These are phyloP conservation scores for Globisporangium barbulae DNA, from an alignment of 352 stramenopile genomes.

Conservation along the genomic window DNA sequence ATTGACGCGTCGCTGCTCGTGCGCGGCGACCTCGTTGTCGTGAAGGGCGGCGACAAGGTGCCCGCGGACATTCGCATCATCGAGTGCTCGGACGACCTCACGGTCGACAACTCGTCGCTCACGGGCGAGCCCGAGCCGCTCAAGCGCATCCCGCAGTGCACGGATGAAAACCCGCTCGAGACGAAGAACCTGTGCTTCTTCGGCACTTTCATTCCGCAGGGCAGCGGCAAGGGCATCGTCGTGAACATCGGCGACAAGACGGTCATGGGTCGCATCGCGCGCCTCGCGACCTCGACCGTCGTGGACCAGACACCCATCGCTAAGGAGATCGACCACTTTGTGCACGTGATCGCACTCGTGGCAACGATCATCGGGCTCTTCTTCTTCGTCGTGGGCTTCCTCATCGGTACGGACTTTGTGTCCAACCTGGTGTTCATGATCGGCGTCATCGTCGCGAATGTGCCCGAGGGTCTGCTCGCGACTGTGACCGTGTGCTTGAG, in stretches of 20 bases:
- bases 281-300: constrained; percentile 51
- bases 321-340: constrained; percentile 68
- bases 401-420: constrained; percentile 47
- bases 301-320: constrained; percentile 53
- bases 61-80: constrained; percentile 94
- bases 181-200: constrained; percentile 86
- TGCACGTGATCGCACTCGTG: constrained; percentile 62
- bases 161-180: constrained; percentile 73
- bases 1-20: constrained; percentile 78
- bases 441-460: constrained; percentile 95
- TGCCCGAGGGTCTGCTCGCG: constrained; percentile 89
- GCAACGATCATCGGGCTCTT: constrained; percentile 52
- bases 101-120: constrained; percentile 85
- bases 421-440: constrained; percentile 94
- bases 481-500: constrained; percentile 93
- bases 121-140: constrained; percentile 87
- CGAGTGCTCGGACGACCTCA: constrained; percentile 92
- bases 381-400: constrained; percentile 58
- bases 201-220: constrained; percentile 74
- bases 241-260: constrained; percentile 74
- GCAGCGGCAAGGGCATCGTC: constrained; percentile 62
- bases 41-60: constrained; percentile 92
- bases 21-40: constrained; percentile 82
- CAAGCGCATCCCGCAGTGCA: constrained; percentile 75
- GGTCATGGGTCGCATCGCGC: constrained; percentile 79